phyloP scores from a whole-genome alignment of 1,139 yeast species.

The Yamadazyma buinensis region DNA sequence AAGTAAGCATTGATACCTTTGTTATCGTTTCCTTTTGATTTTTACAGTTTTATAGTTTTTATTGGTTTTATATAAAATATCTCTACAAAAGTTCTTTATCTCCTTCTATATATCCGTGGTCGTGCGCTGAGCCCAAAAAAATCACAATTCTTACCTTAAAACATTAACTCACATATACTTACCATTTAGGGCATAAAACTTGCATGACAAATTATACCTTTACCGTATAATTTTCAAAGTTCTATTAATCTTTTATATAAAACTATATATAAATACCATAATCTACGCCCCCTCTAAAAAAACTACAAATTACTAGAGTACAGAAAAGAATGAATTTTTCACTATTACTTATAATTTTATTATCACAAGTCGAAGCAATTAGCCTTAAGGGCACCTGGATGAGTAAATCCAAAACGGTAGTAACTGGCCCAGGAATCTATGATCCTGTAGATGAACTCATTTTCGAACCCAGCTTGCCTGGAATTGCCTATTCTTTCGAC shows the following conservation, averaged over 20 bases:
- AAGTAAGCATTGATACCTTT: not conserved
- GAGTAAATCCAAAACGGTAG: constrained; percentile 23
- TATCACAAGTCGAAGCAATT: not conserved
- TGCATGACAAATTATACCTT: no score
- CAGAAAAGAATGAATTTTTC: no score
- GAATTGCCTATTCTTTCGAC: constrained; percentile 29
- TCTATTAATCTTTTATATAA: no score
- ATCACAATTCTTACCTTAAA: not conserved
- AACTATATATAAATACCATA: no score
- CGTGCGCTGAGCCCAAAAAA: no score
- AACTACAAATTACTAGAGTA: no score
- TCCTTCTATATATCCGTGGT: not conserved
- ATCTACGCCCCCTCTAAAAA: no score
- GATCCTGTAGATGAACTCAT: constrained; percentile 28
- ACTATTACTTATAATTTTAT: not conserved
- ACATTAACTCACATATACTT: constrained; percentile 1
- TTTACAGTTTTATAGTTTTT: constrained; percentile 1
- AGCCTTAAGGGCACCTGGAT: constrained; percentile 25
- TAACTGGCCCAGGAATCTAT: constrained; percentile 26
- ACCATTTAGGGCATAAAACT: no score
- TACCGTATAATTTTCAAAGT: no score
- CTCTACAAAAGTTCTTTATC: not conserved
- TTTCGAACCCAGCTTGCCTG: constrained; percentile 28
- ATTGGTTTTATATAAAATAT: not conserved
- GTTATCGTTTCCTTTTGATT: not conserved